Base-by-base conservation (phyloP, 768 basidiomycete genomes). In the Pisolithus microcarpus region DNA sequence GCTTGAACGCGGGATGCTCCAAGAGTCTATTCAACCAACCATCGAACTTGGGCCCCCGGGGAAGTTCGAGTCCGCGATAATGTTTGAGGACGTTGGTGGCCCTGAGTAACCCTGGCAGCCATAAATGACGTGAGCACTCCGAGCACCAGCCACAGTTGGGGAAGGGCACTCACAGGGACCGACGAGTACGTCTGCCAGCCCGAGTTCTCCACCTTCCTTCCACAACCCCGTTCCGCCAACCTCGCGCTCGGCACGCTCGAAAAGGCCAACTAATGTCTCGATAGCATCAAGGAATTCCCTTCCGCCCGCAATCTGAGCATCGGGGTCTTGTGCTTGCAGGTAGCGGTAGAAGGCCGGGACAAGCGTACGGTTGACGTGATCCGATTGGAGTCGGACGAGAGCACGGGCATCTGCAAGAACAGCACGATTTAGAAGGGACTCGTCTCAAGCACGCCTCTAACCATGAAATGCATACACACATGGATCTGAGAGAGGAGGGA, bases 281-380 rank as follows among this genome's bases (percentile, higher is more conserved):
- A 88, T 61, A 1, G 79, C 73, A 0, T 65, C 64, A 36, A 69
- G 68, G 53, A 85, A 83, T 18, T 84, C 84, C 49, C 72, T 75
- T 2, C 73, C 79, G 2, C 60, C 63, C 18, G 72, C 66, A 43
- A 75, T 73, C 61, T 87, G 85, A 1, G 77, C 72, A 4, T 64
- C 65, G 8, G 61, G 48, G 7, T 80, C 79, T 65, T 85, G 86
- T 0, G 84, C 81, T 68, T 88, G 85, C 26, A 89, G 73, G 57
- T 75, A 87, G 26, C 84, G 79, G 58, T 87, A 87, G 65, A 88
- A 89, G 0, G 82, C 74, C 7, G 87, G 85, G 3, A 89, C 74
- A 38, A 88, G 61, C 7, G 67, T 61, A 4, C 85, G 81, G 51
- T 76, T 82, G 64, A 85, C 71, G 58, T 83, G 79, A 64, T 88